Base-by-base conservation (phyloP, 495 filamentous ascomycete species). In the Apiosordaria backusii region DNA sequence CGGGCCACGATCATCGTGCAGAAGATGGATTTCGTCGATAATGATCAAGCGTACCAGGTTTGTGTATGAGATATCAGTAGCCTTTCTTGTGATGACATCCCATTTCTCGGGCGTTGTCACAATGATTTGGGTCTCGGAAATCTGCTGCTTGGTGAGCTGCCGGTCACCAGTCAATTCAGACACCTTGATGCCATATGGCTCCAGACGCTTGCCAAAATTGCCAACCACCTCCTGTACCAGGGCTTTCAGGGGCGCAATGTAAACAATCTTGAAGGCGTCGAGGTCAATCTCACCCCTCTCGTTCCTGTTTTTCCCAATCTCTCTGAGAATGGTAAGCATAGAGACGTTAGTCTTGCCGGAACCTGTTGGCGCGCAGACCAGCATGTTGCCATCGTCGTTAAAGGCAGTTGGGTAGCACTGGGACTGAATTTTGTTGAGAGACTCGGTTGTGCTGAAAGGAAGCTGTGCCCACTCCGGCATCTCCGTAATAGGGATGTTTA, bases 331-430 rank as follows among this genome's bases (percentile, higher is more conserved):
- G 5, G 93, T 87, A 50, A 99, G 85, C 96, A 99, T 97, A 26
- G 93, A 95, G 66, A 99, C 95, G 73, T 99, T 99, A 13, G 95
- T 99, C 80, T 99, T 99, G 72, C 95, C 95, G 72, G 92, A 97
- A 64, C 95, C 95, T 19, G 95, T 99, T 0, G 95, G 95, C 4
- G 95, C 95, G 78, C 95, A 99, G 70, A 99, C 88, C 19, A 99
- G 88, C 88, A 98, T 90, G 75, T 99, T 99, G 1, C 91, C 93
- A 79, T 99, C 95, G 66, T 97, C 91, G 58, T 92, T 85, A 74
- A 99, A 99, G 1, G 95, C 95, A 1, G 89, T 84, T 2, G 93
- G 92, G 72, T 86, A 99, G 73, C 94, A 97, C 77, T 87, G 90
- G 9, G 94, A 93, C 75, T 99, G 95, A 24, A 99, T 92, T 50